These are phyloP conservation scores for Trichoderma asperellum DNA, from an alignment of 2,329 filamentous ascomycete genomes.

Conservation along the genomic window DNA sequence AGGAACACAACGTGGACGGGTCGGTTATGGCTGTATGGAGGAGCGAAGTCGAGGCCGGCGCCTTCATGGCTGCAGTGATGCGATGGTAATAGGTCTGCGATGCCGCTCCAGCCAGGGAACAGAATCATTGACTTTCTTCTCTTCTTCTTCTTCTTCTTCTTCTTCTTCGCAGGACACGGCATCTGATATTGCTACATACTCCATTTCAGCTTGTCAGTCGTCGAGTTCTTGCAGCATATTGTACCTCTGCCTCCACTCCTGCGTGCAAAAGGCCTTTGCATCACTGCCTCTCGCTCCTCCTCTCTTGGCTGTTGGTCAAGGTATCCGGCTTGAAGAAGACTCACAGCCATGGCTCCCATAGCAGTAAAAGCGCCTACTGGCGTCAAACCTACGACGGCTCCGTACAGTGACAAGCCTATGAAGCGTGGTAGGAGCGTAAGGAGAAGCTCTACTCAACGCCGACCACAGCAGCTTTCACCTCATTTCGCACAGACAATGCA, in stretches of 20 bases:
- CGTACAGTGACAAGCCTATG: neutral
- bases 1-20: constrained; percentile 27
- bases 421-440: constrained; percentile 16
- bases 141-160: neutral
- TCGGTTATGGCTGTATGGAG: neutral
- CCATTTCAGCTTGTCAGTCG: neutral
- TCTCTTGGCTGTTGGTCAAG: neutral
- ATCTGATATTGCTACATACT: neutral
- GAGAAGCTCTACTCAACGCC: constrained; percentile 20
- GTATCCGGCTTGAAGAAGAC: neutral
- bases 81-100: constrained; percentile 22
- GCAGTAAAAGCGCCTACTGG: constrained; percentile 2
- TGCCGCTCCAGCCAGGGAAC: neutral
- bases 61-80: neutral
- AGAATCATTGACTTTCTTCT: neutral
- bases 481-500: neutral
- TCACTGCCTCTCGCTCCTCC: constrained; percentile 3
- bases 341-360: constrained; percentile 15
- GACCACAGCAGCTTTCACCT: constrained; percentile 15
- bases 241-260: neutral
- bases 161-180: neutral
- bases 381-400: neutral
- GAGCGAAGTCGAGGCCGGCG: constrained; percentile 1
- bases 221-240: neutral
- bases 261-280: neutral